A percentile compares a stretch with the other conserved stretches of the same genome.
Evolutionary conservation across 1,284 basidiomycete genomes (phyloP).

Genomic region (Veloboletus limbatus): DNA sequence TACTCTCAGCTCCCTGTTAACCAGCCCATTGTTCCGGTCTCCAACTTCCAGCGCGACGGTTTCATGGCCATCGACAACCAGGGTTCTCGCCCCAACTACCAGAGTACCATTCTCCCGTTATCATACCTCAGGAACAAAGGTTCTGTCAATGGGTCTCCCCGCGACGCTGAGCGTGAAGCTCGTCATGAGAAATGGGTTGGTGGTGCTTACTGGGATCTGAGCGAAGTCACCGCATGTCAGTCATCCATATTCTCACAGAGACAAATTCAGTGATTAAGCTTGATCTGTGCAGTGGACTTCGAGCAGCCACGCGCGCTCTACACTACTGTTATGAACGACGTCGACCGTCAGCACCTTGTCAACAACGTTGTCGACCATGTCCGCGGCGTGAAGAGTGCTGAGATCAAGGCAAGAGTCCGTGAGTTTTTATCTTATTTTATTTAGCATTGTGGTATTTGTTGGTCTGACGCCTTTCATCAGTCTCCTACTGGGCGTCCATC

Average conservation of each 20-base stretch:
- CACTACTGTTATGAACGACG: constrained; percentile 73
- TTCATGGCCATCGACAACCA: constrained; percentile 72
- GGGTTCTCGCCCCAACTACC: constrained; percentile 83
- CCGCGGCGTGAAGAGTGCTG: constrained; percentile 58
- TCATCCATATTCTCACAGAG: constrained; percentile 14
- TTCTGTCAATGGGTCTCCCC: constrained; percentile 37
- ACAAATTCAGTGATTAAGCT: neutral
- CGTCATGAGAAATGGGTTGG: constrained; percentile 78
- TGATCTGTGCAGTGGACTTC: constrained; percentile 67
- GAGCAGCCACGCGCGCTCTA: constrained; percentile 85
- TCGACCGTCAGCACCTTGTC: constrained; percentile 67
- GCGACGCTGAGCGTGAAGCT: constrained; percentile 38
- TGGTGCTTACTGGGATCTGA: constrained; percentile 70
- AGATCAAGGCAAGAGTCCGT: constrained; percentile 70
- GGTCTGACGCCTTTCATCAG: constrained; percentile 36
- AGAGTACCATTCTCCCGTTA: constrained; percentile 69
- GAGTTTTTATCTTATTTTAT: constrained; percentile 31
- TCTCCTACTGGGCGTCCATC: constrained; percentile 79
- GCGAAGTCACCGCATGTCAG: constrained; percentile 76
- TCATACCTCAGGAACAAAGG: constrained; percentile 43
- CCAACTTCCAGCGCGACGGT: constrained; percentile 88
- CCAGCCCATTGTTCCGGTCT: constrained; percentile 65
- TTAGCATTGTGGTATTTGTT: neutral
- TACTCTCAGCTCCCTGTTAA: constrained; percentile 92
- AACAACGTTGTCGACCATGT: constrained; percentile 78